These are phyloP conservation scores for Aspergillus calidoustus DNA, from an alignment of 2,329 filamentous ascomycete species.

Conservation along the genomic window DNA sequence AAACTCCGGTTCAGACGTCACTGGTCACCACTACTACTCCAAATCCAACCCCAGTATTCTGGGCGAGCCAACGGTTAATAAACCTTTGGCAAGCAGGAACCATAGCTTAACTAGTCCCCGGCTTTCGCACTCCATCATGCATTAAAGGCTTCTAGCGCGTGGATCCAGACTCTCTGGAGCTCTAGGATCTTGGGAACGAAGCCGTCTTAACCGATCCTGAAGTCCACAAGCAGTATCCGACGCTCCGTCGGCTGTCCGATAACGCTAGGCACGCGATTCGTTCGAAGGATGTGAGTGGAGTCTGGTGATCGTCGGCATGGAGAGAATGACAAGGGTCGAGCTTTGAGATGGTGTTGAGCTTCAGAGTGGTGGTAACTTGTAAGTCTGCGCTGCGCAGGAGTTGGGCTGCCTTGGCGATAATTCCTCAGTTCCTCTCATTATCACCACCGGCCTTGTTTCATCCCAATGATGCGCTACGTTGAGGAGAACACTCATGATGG, in stretches of 20 bases:
- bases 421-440: background rate
- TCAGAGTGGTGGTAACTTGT: background rate
- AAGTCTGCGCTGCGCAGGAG: background rate
- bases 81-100: slow-evolving; percentile 11
- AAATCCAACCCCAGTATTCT: background rate
- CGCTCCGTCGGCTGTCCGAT: slow-evolving; percentile 12
- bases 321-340: background rate
- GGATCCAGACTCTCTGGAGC: background rate
- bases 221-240: slow-evolving; percentile 5
- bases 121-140: background rate
- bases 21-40: background rate
- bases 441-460: background rate
- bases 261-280: slow-evolving; percentile 6
- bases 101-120: slow-evolving; percentile 3
- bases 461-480: background rate
- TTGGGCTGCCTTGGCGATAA: background rate
- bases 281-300: background rate
- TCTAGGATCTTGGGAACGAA: slow-evolving; percentile 8
- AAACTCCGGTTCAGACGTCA: slow-evolving; percentile 14
- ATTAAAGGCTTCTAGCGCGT: background rate
- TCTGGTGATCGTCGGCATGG: slow-evolving; percentile 1
- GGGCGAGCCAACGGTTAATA: slow-evolving; percentile 11
- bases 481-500: background rate
- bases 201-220: slow-evolving; percentile 35
- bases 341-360: background rate